Evolutionary conservation across 2,329 filamentous ascomycete genomes (phyloP), one percentile per base, ranked within the genome.

Genomic region (Penicillium corylophilum): DNA sequence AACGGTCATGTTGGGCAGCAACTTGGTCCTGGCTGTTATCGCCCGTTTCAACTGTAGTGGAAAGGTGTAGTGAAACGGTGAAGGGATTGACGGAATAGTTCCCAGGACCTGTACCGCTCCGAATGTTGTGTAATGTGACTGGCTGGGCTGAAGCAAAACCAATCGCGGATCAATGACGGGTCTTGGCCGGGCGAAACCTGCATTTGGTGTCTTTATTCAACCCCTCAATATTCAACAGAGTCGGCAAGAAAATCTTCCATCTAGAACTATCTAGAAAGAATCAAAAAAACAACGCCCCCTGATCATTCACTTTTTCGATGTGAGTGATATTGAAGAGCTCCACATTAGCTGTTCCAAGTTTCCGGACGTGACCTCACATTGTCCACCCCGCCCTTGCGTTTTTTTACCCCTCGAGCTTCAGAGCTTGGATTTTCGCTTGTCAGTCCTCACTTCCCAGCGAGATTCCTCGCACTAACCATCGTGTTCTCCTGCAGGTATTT

Each of bases 261-360:
- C 3, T 2, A 12, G 10, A 38, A 5, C n/a, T 38, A 38, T 18
- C 20, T 28, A 28, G 9, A 5, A 5, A 26, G 6, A 7, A 9
- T 26, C 9, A 7, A 5, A 28, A 20, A 22, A 22, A 16, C 20
- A 20, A 4, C 4, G 16, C 24, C 22, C 12, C 23, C 33, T 39
- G 20, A 35, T 16, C 36, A 26, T 12, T 35, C 38, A 44, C 16
- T 28, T n/a, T n/a, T n/a, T 45, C 51, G 36, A 62, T 61, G 59
- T 54, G 52, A 57, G 50, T 48, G 59, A 41, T 62, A 63, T 54
- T 62, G 53, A 61, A 46, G 58, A 58, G 46, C 58, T 59, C 51
- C 56, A 59, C 56, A 26, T 10, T 43, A 51, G 43, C 44, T 52
- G 41, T 52, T 56, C 54, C 53, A 53, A 56, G 46, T 57, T 55